Evolutionary conservation across 139 green algal species (phyloP).

Genomic region (Chara braunii): DNA sequence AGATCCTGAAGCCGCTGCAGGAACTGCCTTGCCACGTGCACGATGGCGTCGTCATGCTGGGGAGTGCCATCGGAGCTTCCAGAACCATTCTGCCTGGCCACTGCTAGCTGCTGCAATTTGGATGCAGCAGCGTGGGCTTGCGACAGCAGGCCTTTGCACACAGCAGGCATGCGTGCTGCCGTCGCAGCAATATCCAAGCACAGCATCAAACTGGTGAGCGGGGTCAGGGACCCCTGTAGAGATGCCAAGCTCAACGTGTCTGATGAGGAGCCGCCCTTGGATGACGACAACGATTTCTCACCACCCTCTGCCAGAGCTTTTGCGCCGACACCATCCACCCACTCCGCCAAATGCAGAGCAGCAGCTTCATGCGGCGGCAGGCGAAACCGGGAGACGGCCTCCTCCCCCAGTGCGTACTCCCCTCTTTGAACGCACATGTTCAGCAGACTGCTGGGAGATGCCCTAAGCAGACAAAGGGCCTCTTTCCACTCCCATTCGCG

Average conservation of each 20-base stretch:
- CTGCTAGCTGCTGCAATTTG: no score
- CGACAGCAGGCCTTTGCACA: no score
- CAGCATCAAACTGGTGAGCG: conserved; percentile 12
- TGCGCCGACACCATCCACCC: conserved; percentile 11
- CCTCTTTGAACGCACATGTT: conserved; percentile 17
- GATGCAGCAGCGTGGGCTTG: no score
- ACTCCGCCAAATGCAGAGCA: conserved; percentile 24
- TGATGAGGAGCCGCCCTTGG: background rate
- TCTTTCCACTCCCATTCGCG: conserved; percentile 20
- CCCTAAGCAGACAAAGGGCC: conserved; percentile 1
- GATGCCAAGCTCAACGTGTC: conserved; percentile 12
- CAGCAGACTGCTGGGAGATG: conserved; percentile 6
- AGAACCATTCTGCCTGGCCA: no score
- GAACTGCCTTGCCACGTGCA: background rate
- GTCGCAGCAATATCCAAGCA: conserved; percentile 14
- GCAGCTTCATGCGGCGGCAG: conserved; percentile 15
- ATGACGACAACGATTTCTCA: background rate
- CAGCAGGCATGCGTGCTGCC: background rate
- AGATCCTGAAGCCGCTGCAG: background rate
- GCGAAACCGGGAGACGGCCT: conserved; percentile 15
- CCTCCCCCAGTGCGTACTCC: conserved; percentile 16
- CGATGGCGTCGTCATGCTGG: background rate
- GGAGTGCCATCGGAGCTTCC: no score
- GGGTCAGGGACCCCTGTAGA: background rate
- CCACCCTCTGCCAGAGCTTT: background rate